Base-by-base conservation (phyloP, 768 basidiomycete species). In the Daedaleopsis nitida region DNA sequence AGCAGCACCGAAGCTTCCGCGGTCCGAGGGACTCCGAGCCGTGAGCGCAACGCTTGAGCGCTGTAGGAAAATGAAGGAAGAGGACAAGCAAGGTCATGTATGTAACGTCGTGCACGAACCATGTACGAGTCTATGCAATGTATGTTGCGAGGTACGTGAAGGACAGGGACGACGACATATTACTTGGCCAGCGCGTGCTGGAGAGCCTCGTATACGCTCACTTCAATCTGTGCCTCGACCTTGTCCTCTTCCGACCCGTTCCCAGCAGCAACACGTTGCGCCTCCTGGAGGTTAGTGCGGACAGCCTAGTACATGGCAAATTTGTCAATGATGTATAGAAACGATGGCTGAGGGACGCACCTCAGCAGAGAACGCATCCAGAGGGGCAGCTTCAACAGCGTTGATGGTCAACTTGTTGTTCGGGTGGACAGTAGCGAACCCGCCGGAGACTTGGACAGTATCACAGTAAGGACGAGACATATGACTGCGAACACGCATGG, bases 341-440 rank as follows among this genome's bases (percentile, higher is more conserved):
- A 51, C 34, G 16, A 37, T 37, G 10, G n/a, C 14, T 16, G 34
- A n/a, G 4, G 48, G 42, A 72, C 83, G 58, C 65, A 96, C 96
- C 83, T 98, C 97, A 21, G 82, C 68, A 0, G 96, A 96, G 80
- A 98, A 96, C 43, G 87, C 81, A 58, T 96, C 94, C 42, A 98
- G 79, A 21, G 94, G 88, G 59, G 95, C 96, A 62, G 92, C 97
- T 81, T 99, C 97, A 49, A 99, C 88, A 60, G 90, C 94, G 78
- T 98, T 99, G 74, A 99, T 91, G 43, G 97, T 98, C 62, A 98
- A 80, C 66, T 85, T 88, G 84, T 98, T 99, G 78, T 96, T 94
- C 38, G 94, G 94, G 77, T 99, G 97, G 43, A 99, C 92, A 60
- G 92, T 98, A 55, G 97, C 96, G 74, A 99, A 98, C 56, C 97